A percentile compares a stretch with the other conserved stretches of the same genome.
Evolutionary conservation across 768 basidiomycete species (phyloP).

Genomic region (Pisolithus marmoratus): DNA sequence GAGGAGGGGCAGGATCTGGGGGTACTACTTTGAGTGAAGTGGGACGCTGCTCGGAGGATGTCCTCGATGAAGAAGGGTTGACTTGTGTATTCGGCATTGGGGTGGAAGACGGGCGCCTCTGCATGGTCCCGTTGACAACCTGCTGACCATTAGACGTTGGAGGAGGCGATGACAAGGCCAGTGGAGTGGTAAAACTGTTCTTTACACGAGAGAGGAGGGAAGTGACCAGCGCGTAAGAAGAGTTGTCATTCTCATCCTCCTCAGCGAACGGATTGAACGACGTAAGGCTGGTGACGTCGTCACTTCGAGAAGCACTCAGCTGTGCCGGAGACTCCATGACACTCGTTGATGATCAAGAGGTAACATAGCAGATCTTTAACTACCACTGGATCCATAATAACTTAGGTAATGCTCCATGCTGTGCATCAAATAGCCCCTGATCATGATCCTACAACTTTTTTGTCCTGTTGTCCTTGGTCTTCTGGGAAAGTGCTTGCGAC

Average conservation of each 20-base stretch:
- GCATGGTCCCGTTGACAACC: conserved; percentile 35
- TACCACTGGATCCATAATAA: too few relatives aligned
- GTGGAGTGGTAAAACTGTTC: conserved; percentile 66
- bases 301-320: conserved; percentile 46
- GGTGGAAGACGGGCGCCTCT: conserved; percentile 54
- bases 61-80: conserved; percentile 43
- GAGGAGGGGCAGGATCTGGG: conserved; percentile 65
- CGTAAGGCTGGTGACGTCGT: conserved; percentile 70
- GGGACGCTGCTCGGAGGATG: conserved; percentile 49
- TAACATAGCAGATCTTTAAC: too few relatives aligned
- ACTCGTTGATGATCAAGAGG: background rate
- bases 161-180: conserved; percentile 44
- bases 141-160: conserved; percentile 29
- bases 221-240: conserved; percentile 78
- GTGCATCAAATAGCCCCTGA: too few relatives aligned
- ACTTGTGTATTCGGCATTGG: conserved; percentile 40
- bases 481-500: conserved; percentile 41
- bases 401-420: too few relatives aligned
- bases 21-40: conserved; percentile 48
- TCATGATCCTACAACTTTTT: conserved; percentile 18
- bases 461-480: conserved; percentile 27
- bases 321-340: conserved; percentile 32
- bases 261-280: conserved; percentile 92
- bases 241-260: conserved; percentile 86
- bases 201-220: conserved; percentile 79